Evolutionary conservation across 2,329 filamentous ascomycete genomes (phyloP).

Genomic region (Septoria linicola): DNA sequence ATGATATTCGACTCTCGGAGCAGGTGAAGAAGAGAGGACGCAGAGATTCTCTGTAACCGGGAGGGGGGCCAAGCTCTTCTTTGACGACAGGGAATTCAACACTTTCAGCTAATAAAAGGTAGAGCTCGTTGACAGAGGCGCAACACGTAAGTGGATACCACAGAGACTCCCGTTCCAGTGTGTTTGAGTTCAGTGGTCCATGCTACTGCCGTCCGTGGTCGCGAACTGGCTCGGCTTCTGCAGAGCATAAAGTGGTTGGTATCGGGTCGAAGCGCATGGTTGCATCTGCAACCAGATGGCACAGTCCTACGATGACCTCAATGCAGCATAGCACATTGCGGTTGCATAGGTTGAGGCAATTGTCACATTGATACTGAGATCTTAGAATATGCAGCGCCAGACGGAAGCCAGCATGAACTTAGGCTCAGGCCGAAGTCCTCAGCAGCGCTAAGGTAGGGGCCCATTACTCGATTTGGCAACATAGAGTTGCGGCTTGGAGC

Average conservation of each 20-base stretch:
- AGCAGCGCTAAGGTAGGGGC: conserved; percentile 1
- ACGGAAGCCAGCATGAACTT: conserved; percentile 11
- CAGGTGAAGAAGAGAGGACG: background rate
- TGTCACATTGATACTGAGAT: conserved; percentile 7
- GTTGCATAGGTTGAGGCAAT: conserved; percentile 11
- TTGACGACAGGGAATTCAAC: background rate
- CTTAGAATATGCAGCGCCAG: conserved; percentile 6
- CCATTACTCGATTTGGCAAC: conserved; percentile 13
- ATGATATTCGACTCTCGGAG: too few relatives aligned
- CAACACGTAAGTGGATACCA: background rate
- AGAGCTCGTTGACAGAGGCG: conserved; percentile 9
- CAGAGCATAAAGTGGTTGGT: background rate
- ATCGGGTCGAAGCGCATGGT: conserved; percentile 10
- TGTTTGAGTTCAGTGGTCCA: conserved; percentile 18
- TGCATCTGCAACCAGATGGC: conserved; percentile 6
- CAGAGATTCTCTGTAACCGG: background rate
- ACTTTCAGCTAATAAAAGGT: conserved; percentile 9
- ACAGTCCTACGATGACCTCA: conserved; percentile 3
- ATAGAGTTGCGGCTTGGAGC: conserved; percentile 4
- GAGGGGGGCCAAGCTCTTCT: conserved; percentile 3
- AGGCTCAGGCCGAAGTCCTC: conserved; percentile 9
- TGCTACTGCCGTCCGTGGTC: conserved; percentile 5
- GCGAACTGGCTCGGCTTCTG: conserved; percentile 5
- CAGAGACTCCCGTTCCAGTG: background rate
- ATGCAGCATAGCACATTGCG: background rate